Conservation (phyloP, 208 protist genomes). For the Phytomonas sp. region DNA sequence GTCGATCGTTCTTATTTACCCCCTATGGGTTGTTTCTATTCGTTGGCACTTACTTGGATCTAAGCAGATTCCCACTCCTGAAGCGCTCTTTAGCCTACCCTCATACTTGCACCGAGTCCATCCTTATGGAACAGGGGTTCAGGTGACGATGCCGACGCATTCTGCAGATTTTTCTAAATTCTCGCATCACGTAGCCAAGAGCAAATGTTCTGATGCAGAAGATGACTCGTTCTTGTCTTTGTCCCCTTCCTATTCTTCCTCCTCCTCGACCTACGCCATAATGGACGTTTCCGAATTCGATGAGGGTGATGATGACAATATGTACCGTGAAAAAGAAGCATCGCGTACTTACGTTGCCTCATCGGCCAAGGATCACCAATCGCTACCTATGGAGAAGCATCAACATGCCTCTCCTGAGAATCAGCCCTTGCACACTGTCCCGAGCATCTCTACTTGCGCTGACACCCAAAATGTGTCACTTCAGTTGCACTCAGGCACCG, state of each 20-base stretch:
- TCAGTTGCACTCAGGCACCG: neutral
- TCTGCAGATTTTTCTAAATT: neutral
- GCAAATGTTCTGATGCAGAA: neutral
- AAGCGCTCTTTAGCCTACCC: neutral
- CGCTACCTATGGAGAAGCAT: neutral
- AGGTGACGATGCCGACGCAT: neutral
- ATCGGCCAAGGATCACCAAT: neutral
- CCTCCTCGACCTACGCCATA: neutral
- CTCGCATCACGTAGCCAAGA: neutral
- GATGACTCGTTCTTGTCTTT: neutral
- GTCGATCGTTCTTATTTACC: constrained; percentile 2
- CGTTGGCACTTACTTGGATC: neutral
- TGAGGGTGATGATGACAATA: neutral
- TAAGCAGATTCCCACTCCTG: neutral
- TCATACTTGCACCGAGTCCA: neutral
- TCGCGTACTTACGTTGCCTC: neutral
- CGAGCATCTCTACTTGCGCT: neutral
- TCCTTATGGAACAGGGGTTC: neutral
- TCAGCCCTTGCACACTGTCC: neutral
- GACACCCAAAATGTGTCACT: neutral
- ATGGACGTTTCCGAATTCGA: neutral
- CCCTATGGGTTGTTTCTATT: neutral
- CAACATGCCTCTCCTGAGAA: neutral
- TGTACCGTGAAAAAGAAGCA: neutral
- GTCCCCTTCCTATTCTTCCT: neutral